Conservation (phyloP, 1,284 basidiomycete species). For the Ceratobasidium sp. region DNA sequence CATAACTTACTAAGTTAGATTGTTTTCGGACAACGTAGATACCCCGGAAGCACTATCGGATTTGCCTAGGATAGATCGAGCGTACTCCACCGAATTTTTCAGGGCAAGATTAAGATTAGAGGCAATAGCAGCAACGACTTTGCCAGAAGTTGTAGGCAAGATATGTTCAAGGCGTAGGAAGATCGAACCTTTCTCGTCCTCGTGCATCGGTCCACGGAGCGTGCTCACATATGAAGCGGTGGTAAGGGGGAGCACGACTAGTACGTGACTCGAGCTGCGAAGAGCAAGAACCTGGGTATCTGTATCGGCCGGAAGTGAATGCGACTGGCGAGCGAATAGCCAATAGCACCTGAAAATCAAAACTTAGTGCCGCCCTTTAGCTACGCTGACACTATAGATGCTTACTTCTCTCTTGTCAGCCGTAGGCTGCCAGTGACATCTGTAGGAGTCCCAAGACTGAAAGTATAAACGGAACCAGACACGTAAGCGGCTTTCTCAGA, state of each 20-base stretch:
- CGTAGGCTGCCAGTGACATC: constrained; percentile 18
- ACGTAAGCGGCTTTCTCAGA: not conserved
- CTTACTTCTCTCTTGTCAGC: constrained; percentile 34
- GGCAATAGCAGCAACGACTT: constrained; percentile 36
- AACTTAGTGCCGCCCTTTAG: too few relatives aligned
- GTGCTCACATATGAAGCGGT: constrained; percentile 45
- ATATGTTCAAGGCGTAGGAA: constrained; percentile 42
- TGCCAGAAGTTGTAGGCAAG: not conserved
- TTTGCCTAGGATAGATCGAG: constrained; percentile 23
- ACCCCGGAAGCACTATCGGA: not conserved
- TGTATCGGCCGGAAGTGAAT: constrained; percentile 29
- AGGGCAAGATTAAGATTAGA: constrained; percentile 37
- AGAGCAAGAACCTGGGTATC: constrained; percentile 47
- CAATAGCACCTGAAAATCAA: constrained; percentile 44
- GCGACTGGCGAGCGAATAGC: constrained; percentile 43
- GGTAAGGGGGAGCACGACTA: constrained; percentile 45
- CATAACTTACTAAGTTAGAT: constrained; percentile 46
- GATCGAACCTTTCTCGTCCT: constrained; percentile 29
- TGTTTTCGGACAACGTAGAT: constrained; percentile 30
- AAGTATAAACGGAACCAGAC: not conserved
- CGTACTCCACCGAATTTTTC: constrained; percentile 26
- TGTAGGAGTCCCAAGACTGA: constrained; percentile 11
- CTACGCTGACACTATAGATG: too few relatives aligned
- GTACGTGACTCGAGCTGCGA: constrained; percentile 25
- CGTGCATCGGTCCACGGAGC: constrained; percentile 45